Evolutionary conservation across 169 alveolate species (phyloP), one percentile per base, ranked within the genome.

Genomic region (Plasmodium relictum): DNA sequence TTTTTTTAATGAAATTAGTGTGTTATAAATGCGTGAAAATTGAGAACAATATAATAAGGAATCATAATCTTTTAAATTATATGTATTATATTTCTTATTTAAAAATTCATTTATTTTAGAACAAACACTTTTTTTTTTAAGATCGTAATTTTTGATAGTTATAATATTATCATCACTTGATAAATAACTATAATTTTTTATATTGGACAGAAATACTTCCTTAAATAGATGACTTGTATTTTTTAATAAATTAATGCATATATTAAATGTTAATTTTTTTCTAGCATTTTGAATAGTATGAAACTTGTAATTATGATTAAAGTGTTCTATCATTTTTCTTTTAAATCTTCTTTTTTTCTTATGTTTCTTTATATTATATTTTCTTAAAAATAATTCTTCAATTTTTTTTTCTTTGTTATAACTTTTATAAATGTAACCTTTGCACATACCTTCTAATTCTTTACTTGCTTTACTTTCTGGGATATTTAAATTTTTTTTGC

Each of bases 111-210:
- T 59, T 18, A 58, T 58, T 59, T 16, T 14, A 20, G 5, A 6
- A 10, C 22, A 31, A 6, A 20, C 0, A 26, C 20, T 59, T 59
- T 8, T 6, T 24, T 59, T 59, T 59, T 20, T 59, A 26, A 24
- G 48, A 59, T 10, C 20, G 0, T 2, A 24, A 18, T 59, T 20
- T 4, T 14, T 59, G 31, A 59, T 59, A 24, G 22, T 24, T 20
- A 59, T 59, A 59, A 59, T 59, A 59, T 59, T 59, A 59, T 59
- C 69, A 59, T 59, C 69, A 59, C 69, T 59, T 16, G 69, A 59
- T 59, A 24, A 8, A 59, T 16, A 20, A 16, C 39, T 59, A 59
- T 1, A 16, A 20, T 20, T 9, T 59, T 59, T 16, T 59, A 59
- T 26, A 59, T 59, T 59, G 4, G 69, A 20, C 9, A 59, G 26